A percentile compares a stretch with the other conserved stretches of the same genome.
phyloP scores from a whole-genome alignment of 1,284 basidiomycete genomes.

The Nidula niveotomentosa region DNA sequence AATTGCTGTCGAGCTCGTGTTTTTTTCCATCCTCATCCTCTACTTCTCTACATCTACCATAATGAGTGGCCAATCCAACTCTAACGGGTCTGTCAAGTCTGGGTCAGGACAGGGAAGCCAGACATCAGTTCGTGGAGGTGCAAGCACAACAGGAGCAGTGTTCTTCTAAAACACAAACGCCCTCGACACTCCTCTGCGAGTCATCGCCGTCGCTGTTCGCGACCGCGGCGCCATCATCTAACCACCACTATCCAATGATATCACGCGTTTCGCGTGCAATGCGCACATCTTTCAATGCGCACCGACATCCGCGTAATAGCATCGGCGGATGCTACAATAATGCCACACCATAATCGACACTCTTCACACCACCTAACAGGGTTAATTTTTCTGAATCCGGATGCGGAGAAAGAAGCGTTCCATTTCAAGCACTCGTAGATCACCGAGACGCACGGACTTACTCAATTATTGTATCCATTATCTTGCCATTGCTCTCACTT shows the following conservation, averaged over 20 bases:
- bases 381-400: not conserved
- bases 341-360: not conserved
- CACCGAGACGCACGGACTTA: not conserved
- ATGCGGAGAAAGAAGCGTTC: not conserved
- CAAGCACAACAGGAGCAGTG: constrained; percentile 41
- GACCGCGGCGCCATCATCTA: not conserved
- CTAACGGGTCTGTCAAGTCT: constrained; percentile 30
- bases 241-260: not conserved
- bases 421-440: not conserved
- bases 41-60: constrained; percentile 11
- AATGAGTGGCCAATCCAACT: constrained; percentile 44
- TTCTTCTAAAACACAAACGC: constrained; percentile 45
- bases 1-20: constrained; percentile 1
- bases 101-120: constrained; percentile 28
- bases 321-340: not conserved
- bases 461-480: constrained; percentile 1
- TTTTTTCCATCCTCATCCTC: constrained; percentile 11
- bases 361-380: not conserved
- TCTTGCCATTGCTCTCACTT: not conserved
- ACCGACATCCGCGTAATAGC: not conserved
- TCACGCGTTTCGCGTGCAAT: not conserved
- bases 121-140: constrained; percentile 41
- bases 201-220: constrained; percentile 5
- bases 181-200: constrained; percentile 1
- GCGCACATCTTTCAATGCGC: not conserved